These are phyloP conservation scores for Chaetomium tenue DNA, from an alignment of 495 filamentous ascomycete genomes.

Conservation along the genomic window DNA sequence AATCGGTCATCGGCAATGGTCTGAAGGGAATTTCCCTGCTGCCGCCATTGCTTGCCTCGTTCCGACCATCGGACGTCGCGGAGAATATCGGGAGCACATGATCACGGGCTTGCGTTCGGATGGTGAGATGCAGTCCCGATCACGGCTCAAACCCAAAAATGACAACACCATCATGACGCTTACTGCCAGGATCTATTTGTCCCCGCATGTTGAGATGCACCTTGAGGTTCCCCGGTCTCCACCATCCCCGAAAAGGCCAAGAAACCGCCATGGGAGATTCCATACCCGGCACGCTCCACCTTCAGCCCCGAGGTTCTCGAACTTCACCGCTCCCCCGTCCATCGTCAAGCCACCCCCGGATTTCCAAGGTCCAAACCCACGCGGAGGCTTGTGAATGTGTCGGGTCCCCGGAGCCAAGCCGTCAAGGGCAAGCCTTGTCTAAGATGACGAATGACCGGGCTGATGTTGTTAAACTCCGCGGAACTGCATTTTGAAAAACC, in stretches of 20 bases:
- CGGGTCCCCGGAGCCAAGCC: slow-evolving; percentile 10
- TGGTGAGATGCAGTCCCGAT: background rate
- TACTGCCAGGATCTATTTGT: background rate
- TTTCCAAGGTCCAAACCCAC: slow-evolving; percentile 10
- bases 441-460: background rate
- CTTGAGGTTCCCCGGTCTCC: slow-evolving; percentile 23
- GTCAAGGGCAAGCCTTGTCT: slow-evolving; percentile 8
- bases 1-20: slow-evolving; percentile 16
- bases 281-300: slow-evolving; percentile 5
- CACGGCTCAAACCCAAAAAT: background rate
- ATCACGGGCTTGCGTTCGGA: background rate
- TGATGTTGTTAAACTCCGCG: background rate
- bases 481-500: too few relatives aligned
- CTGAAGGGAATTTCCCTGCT: background rate
- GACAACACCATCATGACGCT: background rate
- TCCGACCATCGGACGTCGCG: slow-evolving; percentile 19
- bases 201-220: background rate
- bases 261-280: background rate
- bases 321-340: slow-evolving; percentile 16
- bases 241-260: slow-evolving; percentile 10
- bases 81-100: slow-evolving; percentile 20
- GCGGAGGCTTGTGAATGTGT: background rate
- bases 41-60: slow-evolving; percentile 10
- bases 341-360: slow-evolving; percentile 17
- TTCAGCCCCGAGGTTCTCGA: slow-evolving; percentile 10